Conservation (phyloP, 768 basidiomycete species). For the Leucocoprinus leucothites region DNA sequence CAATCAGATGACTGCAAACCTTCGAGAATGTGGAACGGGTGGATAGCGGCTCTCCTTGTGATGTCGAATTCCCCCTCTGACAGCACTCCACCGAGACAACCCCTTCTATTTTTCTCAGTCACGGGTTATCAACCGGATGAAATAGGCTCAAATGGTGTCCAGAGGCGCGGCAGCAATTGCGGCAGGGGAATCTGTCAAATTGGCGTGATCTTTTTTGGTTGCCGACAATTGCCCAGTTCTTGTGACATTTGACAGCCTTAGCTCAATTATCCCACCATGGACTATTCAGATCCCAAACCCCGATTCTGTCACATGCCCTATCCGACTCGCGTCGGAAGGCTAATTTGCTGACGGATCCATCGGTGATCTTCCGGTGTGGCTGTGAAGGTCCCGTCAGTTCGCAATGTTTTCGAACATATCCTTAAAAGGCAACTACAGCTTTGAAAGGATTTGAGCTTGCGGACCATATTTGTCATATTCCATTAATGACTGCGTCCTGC, state of each 20-base stretch:
- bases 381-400: constrained; percentile 3
- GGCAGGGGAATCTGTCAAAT: constrained; percentile 2
- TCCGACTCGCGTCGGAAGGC: constrained; percentile 11
- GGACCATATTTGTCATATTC: neutral
- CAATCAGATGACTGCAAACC: neutral
- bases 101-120: neutral
- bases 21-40: neutral
- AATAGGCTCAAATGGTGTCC: constrained; percentile 5
- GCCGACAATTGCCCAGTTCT: constrained; percentile 12
- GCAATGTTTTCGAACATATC: constrained; percentile 9
- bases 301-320: constrained; percentile 8
- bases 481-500: neutral
- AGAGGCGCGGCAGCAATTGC: neutral
- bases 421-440: neutral
- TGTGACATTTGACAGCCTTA: constrained; percentile 6
- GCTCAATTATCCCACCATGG: neutral
- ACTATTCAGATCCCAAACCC: neutral
- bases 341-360: constrained; percentile 10
- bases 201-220: constrained; percentile 11
- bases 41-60: neutral
- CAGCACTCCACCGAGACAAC: neutral
- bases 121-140: constrained; percentile 12
- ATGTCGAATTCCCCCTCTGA: neutral
- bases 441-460: too few relatives aligned
- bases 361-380: constrained; percentile 13